Evolutionary conservation across 140 eudicot genomes (phyloP).

Genomic region (Senecio squalidus): DNA sequence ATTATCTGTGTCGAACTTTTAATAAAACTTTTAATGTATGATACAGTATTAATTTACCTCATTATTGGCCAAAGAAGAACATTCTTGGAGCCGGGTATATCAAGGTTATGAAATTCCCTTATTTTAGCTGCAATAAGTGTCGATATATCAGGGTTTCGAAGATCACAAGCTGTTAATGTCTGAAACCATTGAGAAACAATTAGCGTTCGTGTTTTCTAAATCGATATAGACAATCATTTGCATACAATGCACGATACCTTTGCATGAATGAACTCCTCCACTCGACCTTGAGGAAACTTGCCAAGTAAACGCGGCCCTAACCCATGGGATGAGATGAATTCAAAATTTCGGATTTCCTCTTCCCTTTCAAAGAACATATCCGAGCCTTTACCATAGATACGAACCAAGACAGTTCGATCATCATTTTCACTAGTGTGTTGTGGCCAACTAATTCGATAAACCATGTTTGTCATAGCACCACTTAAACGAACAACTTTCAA

Average conservation of each 20-base stretch:
- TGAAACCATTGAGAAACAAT: conserved; percentile 24
- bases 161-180: conserved; percentile 81
- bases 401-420: conserved; percentile 46
- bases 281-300: conserved; percentile 48
- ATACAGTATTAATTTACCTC: conserved; percentile 35
- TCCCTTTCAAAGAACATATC: conserved; percentile 69
- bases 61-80: conserved; percentile 60
- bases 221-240: too few relatives aligned
- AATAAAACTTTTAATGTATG: background rate
- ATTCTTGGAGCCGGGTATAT: conserved; percentile 67
- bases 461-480: conserved; percentile 84
- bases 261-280: conserved; percentile 92
- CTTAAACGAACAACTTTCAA: conserved; percentile 54
- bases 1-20: too few relatives aligned
- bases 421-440: conserved; percentile 11
- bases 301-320: conserved; percentile 68
- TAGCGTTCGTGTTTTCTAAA: background rate
- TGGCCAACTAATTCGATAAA: conserved; percentile 66
- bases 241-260: conserved; percentile 64
- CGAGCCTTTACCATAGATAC: conserved; percentile 76
- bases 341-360: conserved; percentile 65
- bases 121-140: conserved; percentile 64
- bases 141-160: conserved; percentile 72
- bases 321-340: conserved; percentile 51
- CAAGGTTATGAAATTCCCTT: conserved; percentile 73